phyloP scores from a whole-genome alignment of 2,329 filamentous ascomycete genomes.

The Cladosporium sp. region DNA sequence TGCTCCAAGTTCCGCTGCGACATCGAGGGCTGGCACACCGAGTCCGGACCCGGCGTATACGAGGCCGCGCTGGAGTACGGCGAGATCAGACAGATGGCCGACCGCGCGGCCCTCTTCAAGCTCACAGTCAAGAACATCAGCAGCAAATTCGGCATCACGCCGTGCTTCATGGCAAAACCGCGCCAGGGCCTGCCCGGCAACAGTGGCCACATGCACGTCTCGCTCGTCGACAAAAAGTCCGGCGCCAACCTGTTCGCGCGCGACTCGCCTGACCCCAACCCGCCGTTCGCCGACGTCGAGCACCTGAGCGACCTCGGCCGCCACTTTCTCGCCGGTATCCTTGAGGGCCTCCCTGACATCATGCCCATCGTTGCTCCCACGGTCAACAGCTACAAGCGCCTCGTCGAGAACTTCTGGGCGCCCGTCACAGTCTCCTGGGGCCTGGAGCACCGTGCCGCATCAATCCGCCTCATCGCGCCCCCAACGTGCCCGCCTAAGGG shows the following conservation, averaged over 20 bases:
- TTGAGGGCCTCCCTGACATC: constrained; percentile 83
- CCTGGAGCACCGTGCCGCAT: constrained; percentile 87
- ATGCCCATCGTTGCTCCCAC: constrained; percentile 95
- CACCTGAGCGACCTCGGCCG: constrained; percentile 81
- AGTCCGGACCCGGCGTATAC: constrained; percentile 88
- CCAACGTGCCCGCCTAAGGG: constrained; percentile 78
- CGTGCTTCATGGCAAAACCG: constrained; percentile 98
- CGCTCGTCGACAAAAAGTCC: constrained; percentile 61
- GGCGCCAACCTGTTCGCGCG: constrained; percentile 80
- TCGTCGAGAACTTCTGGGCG: constrained; percentile 99
- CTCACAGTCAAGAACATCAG: constrained; percentile 86
- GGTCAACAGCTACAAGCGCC: constrained; percentile 94
- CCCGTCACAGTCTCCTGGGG: constrained; percentile 98
- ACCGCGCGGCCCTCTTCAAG: constrained; percentile 89
- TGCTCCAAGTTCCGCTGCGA: constrained; percentile 72
- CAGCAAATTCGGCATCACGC: constrained; percentile 81
- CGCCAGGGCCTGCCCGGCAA: constrained; percentile 86
- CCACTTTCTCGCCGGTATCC: constrained; percentile 84
- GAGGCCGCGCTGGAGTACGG: constrained; percentile 91
- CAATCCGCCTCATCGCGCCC: constrained; percentile 81
- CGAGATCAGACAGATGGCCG: constrained; percentile 82
- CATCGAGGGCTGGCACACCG: constrained; percentile 93
- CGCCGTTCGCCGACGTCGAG: constrained; percentile 68
- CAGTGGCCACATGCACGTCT: constrained; percentile 92
- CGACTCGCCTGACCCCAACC: constrained; percentile 61